Evolutionary conservation across 1,284 basidiomycete species (phyloP), one percentile per base, ranked within the genome.

Genomic region (Sporisorium scitamineum): DNA sequence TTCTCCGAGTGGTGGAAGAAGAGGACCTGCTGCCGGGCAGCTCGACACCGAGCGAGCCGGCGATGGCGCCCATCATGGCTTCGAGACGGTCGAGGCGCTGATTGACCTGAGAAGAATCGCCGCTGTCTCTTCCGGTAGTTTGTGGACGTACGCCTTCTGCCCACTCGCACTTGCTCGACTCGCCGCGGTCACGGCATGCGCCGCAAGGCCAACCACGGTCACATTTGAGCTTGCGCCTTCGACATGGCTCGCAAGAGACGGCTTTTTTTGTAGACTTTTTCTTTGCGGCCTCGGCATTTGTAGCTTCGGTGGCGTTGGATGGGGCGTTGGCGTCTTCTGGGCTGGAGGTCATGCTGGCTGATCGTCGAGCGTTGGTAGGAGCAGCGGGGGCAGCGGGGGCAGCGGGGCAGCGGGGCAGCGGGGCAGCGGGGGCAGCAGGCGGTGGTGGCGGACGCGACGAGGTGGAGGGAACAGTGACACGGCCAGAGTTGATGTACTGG

Each of bases 181-280:
- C 81, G 56, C 55, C 55, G 20, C 77, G 74, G 50, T 79, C 77
- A 5, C 67, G 61, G 27, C 77, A 79, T 1, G 77, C 77, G 18
- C 77, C 77, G 48, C 77, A 79, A 26, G 77, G 77, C 73, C 73
- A 79, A 8, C 77, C 77, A 3, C 77, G 77, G 54, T 79, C 77
- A 31, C 75, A 82, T 50, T 82, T 82, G 55, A 82, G 79, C 52
- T 82, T 82, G 18, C 81, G 66, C 9, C 81, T 61, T 31, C 80
- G 74, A 64, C 80, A 81, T 29, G 78, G 56, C 24, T 82, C 79
- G 65, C 80, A 82, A 44, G 79, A 81, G 31, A 80, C 79, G 44
- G 80, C 80, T 41, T 82, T 82, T 29, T 80, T 80, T 8, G 76
- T 79, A 0, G 79, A 70, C 44, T 80, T 82, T 44, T 65, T 76